Evolutionary conservation across 192 early-diverging fungal genomes (phyloP).

Genomic region (Backusella westeae): DNA sequence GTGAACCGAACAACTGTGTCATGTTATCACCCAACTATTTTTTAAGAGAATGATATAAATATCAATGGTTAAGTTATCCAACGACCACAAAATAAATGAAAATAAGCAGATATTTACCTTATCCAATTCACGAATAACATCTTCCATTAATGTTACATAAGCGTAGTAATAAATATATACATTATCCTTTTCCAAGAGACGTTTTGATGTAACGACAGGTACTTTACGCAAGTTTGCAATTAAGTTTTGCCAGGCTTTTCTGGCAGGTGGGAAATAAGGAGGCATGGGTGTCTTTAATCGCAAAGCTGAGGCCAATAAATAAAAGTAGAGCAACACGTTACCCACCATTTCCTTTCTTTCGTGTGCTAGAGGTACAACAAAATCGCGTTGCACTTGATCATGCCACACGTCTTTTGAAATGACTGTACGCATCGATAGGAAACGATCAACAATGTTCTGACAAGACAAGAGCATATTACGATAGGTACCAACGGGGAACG

Average conservation of each 20-base stretch:
- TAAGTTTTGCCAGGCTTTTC: constrained; percentile 56
- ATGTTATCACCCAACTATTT: constrained; percentile 33
- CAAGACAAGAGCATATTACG: constrained; percentile 65
- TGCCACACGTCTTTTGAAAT: constrained; percentile 59
- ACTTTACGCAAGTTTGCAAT: constrained; percentile 59
- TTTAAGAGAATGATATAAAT: background rate
- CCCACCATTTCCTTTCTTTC: constrained; percentile 71
- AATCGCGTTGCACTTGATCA: constrained; percentile 49
- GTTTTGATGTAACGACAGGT: constrained; percentile 46
- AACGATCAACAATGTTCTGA: constrained; percentile 75
- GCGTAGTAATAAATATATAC: constrained; percentile 80
- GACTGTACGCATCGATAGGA: constrained; percentile 73
- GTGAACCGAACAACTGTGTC: constrained; percentile 33
- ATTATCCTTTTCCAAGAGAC: constrained; percentile 50
- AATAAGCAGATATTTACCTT: constrained; percentile 31
- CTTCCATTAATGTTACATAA: constrained; percentile 73
- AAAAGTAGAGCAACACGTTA: constrained; percentile 73
- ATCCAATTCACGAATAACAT: constrained; percentile 77
- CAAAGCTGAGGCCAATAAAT: constrained; percentile 78
- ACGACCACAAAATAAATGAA: background rate
- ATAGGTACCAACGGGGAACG: constrained; percentile 67
- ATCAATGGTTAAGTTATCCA: background rate
- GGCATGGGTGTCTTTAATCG: constrained; percentile 83
- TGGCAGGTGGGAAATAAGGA: constrained; percentile 71
- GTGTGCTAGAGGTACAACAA: constrained; percentile 59